Conservation (phyloP, 345 rosid genomes). For the Euclidium syriacum region DNA sequence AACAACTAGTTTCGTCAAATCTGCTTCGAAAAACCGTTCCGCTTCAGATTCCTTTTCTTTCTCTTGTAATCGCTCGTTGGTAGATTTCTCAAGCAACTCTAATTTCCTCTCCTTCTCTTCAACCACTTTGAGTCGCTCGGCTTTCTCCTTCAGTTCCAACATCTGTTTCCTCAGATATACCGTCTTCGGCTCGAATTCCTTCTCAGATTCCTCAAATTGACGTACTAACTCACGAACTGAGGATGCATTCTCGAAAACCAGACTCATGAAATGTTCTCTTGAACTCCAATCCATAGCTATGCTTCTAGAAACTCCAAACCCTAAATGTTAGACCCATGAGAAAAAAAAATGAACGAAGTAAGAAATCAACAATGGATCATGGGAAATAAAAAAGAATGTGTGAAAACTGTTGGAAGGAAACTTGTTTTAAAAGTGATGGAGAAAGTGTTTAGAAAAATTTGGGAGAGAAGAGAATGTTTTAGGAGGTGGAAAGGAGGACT, state of each 20-base stretch:
- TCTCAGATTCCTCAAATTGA: background rate
- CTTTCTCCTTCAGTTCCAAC: background rate
- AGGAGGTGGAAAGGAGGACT: no score
- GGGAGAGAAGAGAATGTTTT: no score
- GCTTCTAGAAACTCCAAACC: background rate
- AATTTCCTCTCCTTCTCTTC: background rate
- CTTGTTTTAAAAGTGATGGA: no score
- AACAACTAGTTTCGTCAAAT: background rate
- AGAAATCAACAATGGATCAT: background rate
- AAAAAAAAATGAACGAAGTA: background rate
- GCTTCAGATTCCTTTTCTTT: background rate
- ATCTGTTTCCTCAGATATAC: background rate
- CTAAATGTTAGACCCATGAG: background rate
- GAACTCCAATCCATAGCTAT: background rate
- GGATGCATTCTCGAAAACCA: background rate
- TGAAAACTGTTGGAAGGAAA: no score
- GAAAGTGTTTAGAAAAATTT: no score
- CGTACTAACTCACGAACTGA: background rate
- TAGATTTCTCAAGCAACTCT: background rate
- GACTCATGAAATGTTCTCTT: background rate
- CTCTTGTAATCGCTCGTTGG: background rate
- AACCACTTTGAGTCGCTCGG: background rate
- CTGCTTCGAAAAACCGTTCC: background rate
- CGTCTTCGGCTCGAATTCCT: background rate
- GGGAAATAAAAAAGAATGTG: background rate